phyloP scores from a whole-genome alignment of 2,329 filamentous ascomycete genomes.

The Cercospora canescens region DNA sequence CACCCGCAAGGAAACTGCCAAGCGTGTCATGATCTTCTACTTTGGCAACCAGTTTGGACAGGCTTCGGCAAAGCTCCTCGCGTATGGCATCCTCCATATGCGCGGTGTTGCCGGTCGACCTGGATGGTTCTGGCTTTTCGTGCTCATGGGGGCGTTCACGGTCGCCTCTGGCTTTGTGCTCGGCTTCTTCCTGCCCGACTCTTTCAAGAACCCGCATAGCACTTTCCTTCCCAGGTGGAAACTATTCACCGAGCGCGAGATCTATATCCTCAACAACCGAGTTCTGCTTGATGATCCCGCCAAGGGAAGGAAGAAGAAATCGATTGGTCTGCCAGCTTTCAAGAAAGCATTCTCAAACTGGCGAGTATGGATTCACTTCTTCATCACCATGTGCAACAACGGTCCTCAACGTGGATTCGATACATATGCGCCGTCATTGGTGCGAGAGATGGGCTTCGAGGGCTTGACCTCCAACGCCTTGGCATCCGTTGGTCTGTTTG shows the following conservation, averaged over 20 bases:
- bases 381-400: constrained; percentile 37
- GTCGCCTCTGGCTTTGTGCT: constrained; percentile 36
- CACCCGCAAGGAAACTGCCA: constrained; percentile 48
- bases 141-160: constrained; percentile 37
- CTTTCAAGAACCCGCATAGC: constrained; percentile 32
- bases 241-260: constrained; percentile 34
- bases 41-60: constrained; percentile 47
- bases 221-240: constrained; percentile 28
- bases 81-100: constrained; percentile 42
- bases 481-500: constrained; percentile 37
- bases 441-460: constrained; percentile 31
- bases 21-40: constrained; percentile 49
- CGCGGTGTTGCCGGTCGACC: constrained; percentile 24
- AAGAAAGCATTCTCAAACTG: constrained; percentile 35
- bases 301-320: constrained; percentile 34
- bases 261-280: constrained; percentile 33
- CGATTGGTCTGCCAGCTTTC: constrained; percentile 34
- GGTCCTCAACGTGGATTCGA: constrained; percentile 35
- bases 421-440: constrained; percentile 37
- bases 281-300: constrained; percentile 35
- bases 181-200: constrained; percentile 35
- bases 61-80: constrained; percentile 44
- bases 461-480: constrained; percentile 35
- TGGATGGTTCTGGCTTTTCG: constrained; percentile 33
- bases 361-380: constrained; percentile 36